Percentiles rank a stretch among this genome's conserved stretches.
phyloP scores from a whole-genome alignment of 768 basidiomycete species.

The Dacryopinax spathularia region DNA sequence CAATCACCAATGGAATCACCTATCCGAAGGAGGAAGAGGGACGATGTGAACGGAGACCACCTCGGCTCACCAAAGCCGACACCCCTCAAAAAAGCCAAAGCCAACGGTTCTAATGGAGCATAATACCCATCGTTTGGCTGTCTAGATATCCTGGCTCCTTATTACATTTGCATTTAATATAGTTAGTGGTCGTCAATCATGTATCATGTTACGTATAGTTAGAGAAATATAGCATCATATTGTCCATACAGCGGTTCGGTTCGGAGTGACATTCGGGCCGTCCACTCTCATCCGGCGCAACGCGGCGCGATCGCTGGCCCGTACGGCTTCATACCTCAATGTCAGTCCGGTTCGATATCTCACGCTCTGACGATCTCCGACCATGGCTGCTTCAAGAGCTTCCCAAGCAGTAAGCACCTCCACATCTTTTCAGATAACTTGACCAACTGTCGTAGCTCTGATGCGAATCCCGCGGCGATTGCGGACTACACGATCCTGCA shows the following conservation, averaged over 20 bases:
- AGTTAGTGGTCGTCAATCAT: too few species aligned
- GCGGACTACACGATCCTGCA: neutral
- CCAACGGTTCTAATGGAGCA: neutral
- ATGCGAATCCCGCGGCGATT: conserved; percentile 1
- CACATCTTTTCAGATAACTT: neutral
- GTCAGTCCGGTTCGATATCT: neutral
- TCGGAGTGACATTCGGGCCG: too few species aligned
- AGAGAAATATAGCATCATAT: neutral
- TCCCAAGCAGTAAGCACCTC: neutral
- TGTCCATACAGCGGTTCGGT: neutral
- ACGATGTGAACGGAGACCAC: neutral
- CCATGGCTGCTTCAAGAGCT: neutral
- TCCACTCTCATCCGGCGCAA: too few species aligned
- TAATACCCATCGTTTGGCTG: neutral
- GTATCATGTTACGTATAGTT: neutral
- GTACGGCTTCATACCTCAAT: neutral
- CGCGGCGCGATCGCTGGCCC: too few species aligned
- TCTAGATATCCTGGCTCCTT: neutral
- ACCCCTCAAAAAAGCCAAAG: neutral
- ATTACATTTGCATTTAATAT: neutral
- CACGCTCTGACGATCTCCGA: neutral
- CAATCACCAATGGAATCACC: neutral
- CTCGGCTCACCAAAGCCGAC: neutral
- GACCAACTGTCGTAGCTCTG: neutral
- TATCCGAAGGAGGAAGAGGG: neutral